Conservation (phyloP, 2,329 filamentous ascomycete genomes). For the Botrytis medusae region DNA sequence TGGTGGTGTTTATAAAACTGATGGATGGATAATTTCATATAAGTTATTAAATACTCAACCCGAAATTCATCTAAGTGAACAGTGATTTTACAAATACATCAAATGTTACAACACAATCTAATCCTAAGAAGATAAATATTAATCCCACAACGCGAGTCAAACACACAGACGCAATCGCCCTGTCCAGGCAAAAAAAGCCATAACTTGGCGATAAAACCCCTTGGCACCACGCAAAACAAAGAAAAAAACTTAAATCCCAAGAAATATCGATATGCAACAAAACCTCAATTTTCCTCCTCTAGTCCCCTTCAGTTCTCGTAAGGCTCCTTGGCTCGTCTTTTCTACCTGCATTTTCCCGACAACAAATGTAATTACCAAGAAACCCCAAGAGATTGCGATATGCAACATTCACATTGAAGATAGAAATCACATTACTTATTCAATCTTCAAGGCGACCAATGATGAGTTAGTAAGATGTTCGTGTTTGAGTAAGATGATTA, state of each 20-base stretch:
- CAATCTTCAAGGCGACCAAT: background rate
- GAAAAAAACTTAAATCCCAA: constrained; percentile 7
- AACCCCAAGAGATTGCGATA: constrained; percentile 17
- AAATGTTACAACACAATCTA: background rate
- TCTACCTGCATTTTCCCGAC: background rate
- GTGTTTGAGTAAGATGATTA: background rate
- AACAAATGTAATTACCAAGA: constrained; percentile 16
- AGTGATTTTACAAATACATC: background rate
- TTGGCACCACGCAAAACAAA: constrained; percentile 16
- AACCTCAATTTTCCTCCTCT: background rate
- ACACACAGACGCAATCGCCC: background rate
- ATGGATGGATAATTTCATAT: background rate
- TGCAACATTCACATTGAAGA: constrained; percentile 9
- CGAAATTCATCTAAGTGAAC: background rate
- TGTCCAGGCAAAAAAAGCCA: background rate
- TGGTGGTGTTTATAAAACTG: background rate
- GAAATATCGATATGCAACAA: constrained; percentile 17
- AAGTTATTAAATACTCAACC: background rate
- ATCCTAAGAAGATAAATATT: background rate
- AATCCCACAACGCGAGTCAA: background rate
- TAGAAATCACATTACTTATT: background rate
- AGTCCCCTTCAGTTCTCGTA: background rate
- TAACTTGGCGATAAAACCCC: constrained; percentile 7
- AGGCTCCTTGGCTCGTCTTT: background rate
- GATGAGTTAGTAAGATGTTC: background rate